Percentiles rank a stretch among this genome's conserved stretches.
These are phyloP conservation scores for Blastocystis sp. DNA, from an alignment of 352 stramenopile genomes.

Conservation along the genomic window DNA sequence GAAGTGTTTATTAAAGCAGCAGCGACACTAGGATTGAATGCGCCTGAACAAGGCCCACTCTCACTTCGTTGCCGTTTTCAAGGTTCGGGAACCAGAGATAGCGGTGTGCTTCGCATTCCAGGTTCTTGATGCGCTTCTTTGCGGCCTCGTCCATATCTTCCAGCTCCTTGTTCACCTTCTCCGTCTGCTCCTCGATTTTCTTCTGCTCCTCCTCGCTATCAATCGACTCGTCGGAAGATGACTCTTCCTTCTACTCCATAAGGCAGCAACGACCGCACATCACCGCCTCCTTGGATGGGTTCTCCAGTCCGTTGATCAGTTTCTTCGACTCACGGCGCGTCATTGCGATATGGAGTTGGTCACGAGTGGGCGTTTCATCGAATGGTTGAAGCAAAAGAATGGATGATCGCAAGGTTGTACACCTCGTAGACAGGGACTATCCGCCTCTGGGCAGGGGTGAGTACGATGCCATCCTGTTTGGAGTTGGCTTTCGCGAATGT, in stretches of 20 bases:
- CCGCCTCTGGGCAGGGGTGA: constrained; percentile 77
- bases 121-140: constrained; percentile 37
- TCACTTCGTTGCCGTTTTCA: constrained; percentile 10
- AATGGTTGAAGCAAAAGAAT: neutral
- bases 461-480: constrained; percentile 98
- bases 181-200: constrained; percentile 15
- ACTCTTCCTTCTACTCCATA: neutral
- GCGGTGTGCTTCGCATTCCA: constrained; percentile 26
- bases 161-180: constrained; percentile 36
- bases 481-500: constrained; percentile 97
- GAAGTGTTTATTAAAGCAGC: constrained; percentile 37
- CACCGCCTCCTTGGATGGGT: neutral
- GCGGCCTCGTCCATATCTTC: neutral
- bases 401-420: neutral
- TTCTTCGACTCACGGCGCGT: neutral
- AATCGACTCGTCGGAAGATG: constrained; percentile 16
- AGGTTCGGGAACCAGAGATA: constrained; percentile 56
- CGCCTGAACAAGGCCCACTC: neutral
- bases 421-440: constrained; percentile 10
- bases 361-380: constrained; percentile 2
- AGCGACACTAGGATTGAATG: constrained; percentile 23
- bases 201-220: neutral
- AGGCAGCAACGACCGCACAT: neutral
- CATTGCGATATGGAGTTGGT: neutral
- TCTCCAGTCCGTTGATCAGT: neutral